phyloP scores from a whole-genome alignment of 2,329 filamentous ascomycete genomes.

The Trichoderma sp. region DNA sequence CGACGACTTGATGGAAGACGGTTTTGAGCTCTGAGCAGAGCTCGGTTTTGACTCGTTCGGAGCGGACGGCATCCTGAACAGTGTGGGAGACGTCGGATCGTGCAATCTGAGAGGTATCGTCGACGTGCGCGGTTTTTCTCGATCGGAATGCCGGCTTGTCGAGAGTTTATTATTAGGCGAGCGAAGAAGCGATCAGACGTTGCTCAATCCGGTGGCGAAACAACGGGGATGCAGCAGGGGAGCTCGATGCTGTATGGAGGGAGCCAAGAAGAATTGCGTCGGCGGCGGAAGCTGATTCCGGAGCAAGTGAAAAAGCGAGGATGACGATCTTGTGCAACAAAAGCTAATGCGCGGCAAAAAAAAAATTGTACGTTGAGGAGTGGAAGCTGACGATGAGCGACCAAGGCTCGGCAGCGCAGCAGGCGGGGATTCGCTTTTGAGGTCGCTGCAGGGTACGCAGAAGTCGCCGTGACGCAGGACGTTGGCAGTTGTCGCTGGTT shows the following conservation, averaged over 20 bases:
- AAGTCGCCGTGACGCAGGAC: background rate
- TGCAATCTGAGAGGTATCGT: background rate
- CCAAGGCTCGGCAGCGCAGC: slow-evolving; percentile 3
- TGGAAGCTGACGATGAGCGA: background rate
- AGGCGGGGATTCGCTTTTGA: slow-evolving; percentile 4
- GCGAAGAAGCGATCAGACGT: slow-evolving; percentile 2
- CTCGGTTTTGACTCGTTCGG: slow-evolving; percentile 42
- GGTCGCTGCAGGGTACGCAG: background rate
- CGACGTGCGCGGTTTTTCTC: background rate
- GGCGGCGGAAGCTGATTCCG: slow-evolving; percentile 23
- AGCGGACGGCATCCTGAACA: slow-evolving; percentile 41
- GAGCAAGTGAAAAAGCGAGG: background rate
- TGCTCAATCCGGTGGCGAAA: slow-evolving; percentile 18
- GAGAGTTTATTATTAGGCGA: background rate
- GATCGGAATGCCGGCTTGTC: background rate
- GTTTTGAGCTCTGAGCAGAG: slow-evolving; percentile 51
- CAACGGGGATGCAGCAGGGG: slow-evolving; percentile 16
- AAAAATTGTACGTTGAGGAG: background rate
- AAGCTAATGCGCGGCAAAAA: slow-evolving; percentile 12
- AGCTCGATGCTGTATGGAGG: slow-evolving; percentile 20
- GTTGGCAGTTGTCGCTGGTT: background rate
- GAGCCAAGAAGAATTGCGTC: slow-evolving; percentile 16
- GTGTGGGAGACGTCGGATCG: background rate
- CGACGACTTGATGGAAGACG: slow-evolving; percentile 55
- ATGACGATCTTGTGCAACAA: slow-evolving; percentile 17